These are phyloP conservation scores for Skeletonema menzelii DNA, from an alignment of 108 stramenopile species.

Conservation along the genomic window DNA sequence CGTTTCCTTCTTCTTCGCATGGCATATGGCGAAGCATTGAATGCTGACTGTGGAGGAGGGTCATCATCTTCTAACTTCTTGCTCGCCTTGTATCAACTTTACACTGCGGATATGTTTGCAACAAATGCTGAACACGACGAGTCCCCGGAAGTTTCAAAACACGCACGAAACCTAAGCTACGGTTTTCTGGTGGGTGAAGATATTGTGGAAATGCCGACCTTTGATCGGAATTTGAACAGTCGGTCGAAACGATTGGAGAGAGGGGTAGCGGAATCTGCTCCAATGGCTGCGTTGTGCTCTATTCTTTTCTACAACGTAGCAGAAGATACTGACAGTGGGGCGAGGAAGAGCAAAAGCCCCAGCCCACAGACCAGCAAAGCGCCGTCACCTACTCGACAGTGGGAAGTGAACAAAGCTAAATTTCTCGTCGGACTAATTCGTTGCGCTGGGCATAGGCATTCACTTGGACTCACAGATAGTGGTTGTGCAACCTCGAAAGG, in stretches of 20 bases:
- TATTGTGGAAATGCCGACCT: conserved; percentile 53
- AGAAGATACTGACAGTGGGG: conserved; percentile 28
- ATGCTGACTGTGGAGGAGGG: conserved; percentile 82
- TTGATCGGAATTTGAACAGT: conserved; percentile 14
- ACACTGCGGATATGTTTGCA: conserved; percentile 73
- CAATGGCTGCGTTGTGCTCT: conserved; percentile 76
- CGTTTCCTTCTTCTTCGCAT: conserved; percentile 76
- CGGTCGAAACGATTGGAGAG: conserved; percentile 47
- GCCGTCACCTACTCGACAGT: conserved; percentile 63
- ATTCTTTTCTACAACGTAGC: conserved; percentile 73
- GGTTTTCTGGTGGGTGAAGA: conserved; percentile 71
- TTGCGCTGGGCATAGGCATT: conserved; percentile 78
- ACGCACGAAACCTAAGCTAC: conserved; percentile 62
- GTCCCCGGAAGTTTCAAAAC: conserved; percentile 55
- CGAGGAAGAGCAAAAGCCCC: conserved; percentile 3
- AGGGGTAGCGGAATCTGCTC: conserved; percentile 71
- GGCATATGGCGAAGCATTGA: conserved; percentile 77
- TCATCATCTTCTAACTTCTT: conserved; percentile 77
- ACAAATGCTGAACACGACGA: conserved; percentile 70
- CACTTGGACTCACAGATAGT: conserved; percentile 64
- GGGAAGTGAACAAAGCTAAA: conserved; percentile 63
- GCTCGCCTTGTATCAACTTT: conserved; percentile 69
- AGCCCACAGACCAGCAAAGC: conserved; percentile 2
- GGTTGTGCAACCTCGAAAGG: conserved; percentile 62
- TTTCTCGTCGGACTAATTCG: conserved; percentile 72